phyloP scores from a whole-genome alignment of 106 monocot species.

The Platanthera zijinensis region DNA sequence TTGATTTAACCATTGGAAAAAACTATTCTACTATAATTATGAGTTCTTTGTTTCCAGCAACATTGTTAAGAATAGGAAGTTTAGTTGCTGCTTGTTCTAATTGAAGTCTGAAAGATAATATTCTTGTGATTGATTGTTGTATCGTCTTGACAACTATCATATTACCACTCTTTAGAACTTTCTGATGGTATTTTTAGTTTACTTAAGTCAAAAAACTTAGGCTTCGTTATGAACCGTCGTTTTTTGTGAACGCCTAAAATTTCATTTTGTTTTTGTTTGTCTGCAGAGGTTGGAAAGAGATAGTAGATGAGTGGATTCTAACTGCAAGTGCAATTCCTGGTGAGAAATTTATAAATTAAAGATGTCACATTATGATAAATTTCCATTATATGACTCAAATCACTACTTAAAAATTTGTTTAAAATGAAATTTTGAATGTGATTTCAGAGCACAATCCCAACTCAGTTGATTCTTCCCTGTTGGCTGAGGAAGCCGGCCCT shows the following conservation, averaged over 20 bases:
- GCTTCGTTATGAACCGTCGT: too few species aligned
- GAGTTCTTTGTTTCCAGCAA: too few species aligned
- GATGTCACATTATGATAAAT: background rate
- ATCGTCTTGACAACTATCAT: too few species aligned
- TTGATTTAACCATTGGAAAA: too few species aligned
- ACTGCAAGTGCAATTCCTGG: conserved; percentile 12
- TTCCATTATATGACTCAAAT: background rate
- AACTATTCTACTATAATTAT: too few species aligned
- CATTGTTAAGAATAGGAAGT: too few species aligned
- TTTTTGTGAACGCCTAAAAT: too few species aligned
- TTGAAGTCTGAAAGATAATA: too few species aligned
- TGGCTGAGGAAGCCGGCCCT: conserved; percentile 52
- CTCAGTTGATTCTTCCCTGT: conserved; percentile 37
- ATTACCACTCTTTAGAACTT: too few species aligned
- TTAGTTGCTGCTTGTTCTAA: too few species aligned
- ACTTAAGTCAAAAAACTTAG: background rate
- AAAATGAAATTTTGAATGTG: background rate
- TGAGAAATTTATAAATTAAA: background rate
- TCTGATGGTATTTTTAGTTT: background rate
- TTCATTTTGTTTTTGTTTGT: background rate
- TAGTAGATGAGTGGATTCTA: conserved; percentile 73
- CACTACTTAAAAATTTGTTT: background rate
- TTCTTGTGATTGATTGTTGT: too few species aligned
- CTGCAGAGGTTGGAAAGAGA: conserved; percentile 73
- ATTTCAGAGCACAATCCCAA: conserved; percentile 45